Evolutionary conservation across 495 filamentous ascomycete genomes (phyloP), one percentile per base, ranked within the genome.

Genomic region (Neurospora hispaniola): DNA sequence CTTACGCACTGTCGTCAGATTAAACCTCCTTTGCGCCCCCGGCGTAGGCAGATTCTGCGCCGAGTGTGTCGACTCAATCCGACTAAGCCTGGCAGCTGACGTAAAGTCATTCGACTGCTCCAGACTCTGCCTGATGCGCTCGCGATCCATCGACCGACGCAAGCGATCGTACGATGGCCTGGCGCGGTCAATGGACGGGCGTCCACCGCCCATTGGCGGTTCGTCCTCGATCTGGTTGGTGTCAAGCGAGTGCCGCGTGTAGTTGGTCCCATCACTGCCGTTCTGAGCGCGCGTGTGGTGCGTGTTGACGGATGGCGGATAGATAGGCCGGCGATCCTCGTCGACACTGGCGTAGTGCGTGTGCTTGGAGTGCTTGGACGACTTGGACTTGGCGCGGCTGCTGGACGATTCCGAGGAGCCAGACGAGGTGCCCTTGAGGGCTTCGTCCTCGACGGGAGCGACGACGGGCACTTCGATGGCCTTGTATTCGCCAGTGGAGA

Each of bases 261-360:
- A 97, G 72, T 94, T 94, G 16, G 95, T 97, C 40, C 94, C 94
- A 81, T 97, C 94, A 82, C 94, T 97, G 71, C 93, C 93, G 76
- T 93, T 97, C 75, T 96, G 92, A 77, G 92, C 94, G 72, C 90
- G 91, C 71, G 90, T 87, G 76, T 94, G 93, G 77, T 94, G 90
- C 23, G 94, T 93, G 71, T 90, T 92, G 70, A 89, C 87, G 20
- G 95, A 96, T 14, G 96, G 93, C 31, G 96, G 92, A 80, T 97
- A 98, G 76, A 97, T 97, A 31, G 93, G 93, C 76, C 92, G 88
- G 79, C 91, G 86, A 76, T 97, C 94, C 79, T 98, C 94, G 75
- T 92, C 89, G 71, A 92, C 84, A 71, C 84, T 89, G 38, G 86
- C 83, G 75, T 89, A 86, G 71, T 89, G 85, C 62, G 80, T 78